Percentiles rank a stretch among this genome's conserved stretches.
Evolutionary conservation across 1,284 basidiomycete species (phyloP).

Genomic region (Cerioporus squamosus): DNA sequence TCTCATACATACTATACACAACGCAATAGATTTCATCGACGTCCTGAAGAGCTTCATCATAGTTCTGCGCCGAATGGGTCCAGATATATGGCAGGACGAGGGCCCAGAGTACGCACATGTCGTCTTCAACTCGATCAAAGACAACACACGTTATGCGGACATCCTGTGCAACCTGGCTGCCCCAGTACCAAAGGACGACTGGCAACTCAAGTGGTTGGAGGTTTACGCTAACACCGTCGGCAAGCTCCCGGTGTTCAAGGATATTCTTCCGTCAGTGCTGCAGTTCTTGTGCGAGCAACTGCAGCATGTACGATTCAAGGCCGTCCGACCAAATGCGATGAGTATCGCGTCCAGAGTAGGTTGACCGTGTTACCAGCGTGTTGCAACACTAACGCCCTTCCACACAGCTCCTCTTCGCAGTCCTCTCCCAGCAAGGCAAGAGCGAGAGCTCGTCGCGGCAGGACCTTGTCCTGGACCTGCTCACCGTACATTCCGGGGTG

Average conservation of each 20-base stretch:
- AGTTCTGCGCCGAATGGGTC: slow-evolving; percentile 56
- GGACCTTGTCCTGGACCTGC: slow-evolving; percentile 40
- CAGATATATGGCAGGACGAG: slow-evolving; percentile 70
- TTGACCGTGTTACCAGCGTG: slow-evolving; percentile 4
- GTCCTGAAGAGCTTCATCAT: slow-evolving; percentile 65
- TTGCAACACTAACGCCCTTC: background rate
- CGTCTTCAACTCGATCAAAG: slow-evolving; percentile 82
- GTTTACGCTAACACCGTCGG: slow-evolving; percentile 58
- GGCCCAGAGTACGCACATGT: slow-evolving; percentile 70
- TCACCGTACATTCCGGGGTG: slow-evolving; percentile 62
- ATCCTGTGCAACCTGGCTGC: slow-evolving; percentile 45
- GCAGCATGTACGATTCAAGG: slow-evolving; percentile 73
- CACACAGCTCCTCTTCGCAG: slow-evolving; percentile 21
- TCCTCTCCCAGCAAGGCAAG: slow-evolving; percentile 21
- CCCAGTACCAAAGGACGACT: slow-evolving; percentile 24
- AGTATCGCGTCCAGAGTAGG: slow-evolving; percentile 64
- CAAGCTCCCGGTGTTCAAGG: slow-evolving; percentile 55
- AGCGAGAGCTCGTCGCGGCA: slow-evolving; percentile 36
- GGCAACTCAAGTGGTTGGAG: slow-evolving; percentile 34
- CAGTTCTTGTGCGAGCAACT: slow-evolving; percentile 78
- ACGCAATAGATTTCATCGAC: slow-evolving; percentile 60
- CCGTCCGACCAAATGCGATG: slow-evolving; percentile 63
- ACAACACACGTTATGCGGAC: slow-evolving; percentile 66
- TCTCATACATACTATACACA: slow-evolving; percentile 1
- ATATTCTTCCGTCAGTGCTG: slow-evolving; percentile 70